Conservation (phyloP, 495 filamentous ascomycete genomes). For the Pyrenopolyporus hunteri region DNA sequence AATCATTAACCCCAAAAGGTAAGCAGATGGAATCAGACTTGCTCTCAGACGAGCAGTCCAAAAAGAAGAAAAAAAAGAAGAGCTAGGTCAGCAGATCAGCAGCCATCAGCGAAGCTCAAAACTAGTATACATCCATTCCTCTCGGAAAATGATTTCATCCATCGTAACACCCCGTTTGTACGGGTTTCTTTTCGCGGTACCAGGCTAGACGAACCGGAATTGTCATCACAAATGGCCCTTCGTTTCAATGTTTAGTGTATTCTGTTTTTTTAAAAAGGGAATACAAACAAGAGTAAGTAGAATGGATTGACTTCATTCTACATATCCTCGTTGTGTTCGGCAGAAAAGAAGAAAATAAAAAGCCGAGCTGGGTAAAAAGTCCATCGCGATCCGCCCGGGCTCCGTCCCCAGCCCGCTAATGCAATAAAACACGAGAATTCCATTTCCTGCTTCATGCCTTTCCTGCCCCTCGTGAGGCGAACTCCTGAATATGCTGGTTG, state of each 20-base stretch:
- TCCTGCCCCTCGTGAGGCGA: background rate
- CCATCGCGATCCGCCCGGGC: constrained; percentile 1
- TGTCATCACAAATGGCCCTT: too few relatives aligned
- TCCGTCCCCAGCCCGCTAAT: background rate
- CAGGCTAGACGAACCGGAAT: too few relatives aligned
- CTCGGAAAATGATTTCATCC: background rate
- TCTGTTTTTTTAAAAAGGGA: too few relatives aligned
- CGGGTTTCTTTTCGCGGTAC: background rate
- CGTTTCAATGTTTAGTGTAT: too few relatives aligned
- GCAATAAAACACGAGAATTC: constrained; percentile 5
- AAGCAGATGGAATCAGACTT: too few relatives aligned
- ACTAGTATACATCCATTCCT: constrained; percentile 1
- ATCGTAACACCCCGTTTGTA: background rate
- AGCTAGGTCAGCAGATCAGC: background rate
- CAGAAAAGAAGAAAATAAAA: background rate
- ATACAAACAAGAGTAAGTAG: too few relatives aligned
- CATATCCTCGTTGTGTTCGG: too few relatives aligned
- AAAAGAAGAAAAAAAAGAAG: too few relatives aligned
- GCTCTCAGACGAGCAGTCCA: too few relatives aligned
- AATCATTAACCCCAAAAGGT: too few relatives aligned
- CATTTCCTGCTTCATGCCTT: constrained; percentile 1
- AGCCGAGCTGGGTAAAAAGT: background rate
- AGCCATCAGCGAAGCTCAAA: background rate
- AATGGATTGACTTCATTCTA: too few relatives aligned
- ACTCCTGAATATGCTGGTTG: constrained; percentile 17